phyloP scores from a whole-genome alignment of 768 basidiomycete genomes.

The Holtermannia corniformis region DNA sequence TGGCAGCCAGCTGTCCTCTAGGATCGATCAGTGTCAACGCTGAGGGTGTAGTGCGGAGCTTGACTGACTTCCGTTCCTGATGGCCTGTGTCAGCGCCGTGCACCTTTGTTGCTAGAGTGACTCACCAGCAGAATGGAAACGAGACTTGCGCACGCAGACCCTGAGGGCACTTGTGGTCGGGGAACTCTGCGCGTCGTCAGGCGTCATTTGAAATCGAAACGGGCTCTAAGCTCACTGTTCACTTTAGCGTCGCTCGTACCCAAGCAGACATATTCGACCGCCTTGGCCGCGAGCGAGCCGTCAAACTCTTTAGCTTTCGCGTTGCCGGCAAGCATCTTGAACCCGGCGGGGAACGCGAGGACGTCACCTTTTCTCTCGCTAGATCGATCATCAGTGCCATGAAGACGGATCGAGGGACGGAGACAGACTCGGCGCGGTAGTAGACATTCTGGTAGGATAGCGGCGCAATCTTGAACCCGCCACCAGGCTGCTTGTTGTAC shows the following conservation, averaged over 20 bases:
- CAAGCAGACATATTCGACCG: slow-evolving; percentile 19
- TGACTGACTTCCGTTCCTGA: slow-evolving; percentile 18
- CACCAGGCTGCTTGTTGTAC: neutral
- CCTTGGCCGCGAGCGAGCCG: slow-evolving; percentile 6
- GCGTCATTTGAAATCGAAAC: neutral
- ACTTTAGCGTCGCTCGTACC: slow-evolving; percentile 5
- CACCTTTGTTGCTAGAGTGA: neutral
- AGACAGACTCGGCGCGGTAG: neutral
- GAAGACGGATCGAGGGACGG: neutral
- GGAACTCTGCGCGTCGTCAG: slow-evolving; percentile 10
- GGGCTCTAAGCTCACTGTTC: slow-evolving; percentile 9
- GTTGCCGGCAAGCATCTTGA: slow-evolving; percentile 27
- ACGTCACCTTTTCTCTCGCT: slow-evolving; percentile 9
- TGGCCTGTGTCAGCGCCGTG: neutral
- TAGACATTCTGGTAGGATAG: neutral
- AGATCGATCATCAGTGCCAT: neutral
- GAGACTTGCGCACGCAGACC: slow-evolving; percentile 22
- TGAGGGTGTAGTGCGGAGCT: no score
- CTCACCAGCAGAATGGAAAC: slow-evolving; percentile 24
- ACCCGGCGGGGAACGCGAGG: slow-evolving; percentile 24
- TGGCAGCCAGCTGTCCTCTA: neutral
- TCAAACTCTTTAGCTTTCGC: slow-evolving; percentile 9
- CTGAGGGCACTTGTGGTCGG: slow-evolving; percentile 12
- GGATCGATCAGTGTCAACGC: no score
- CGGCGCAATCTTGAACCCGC: neutral